Evolutionary conservation across 495 filamentous ascomycete species (phyloP), one percentile per base, ranked within the genome.

Genomic region (Amniculicola lignicola): DNA sequence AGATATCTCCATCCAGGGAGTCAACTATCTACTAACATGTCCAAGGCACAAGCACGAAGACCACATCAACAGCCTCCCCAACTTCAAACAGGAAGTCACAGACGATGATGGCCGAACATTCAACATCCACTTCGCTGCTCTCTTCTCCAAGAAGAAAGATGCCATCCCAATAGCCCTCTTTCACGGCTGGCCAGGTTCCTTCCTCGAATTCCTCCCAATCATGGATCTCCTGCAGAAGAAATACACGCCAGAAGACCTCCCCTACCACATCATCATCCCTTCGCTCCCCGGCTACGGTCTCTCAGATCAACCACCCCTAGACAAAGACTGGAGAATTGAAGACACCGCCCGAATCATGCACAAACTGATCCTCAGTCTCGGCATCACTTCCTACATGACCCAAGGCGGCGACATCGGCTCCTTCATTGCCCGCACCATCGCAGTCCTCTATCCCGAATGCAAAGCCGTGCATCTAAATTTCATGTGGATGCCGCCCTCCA

Each of bases 361-460:
- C 67, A 64, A 76, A 28, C 60, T 88, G 3, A 84, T 87, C 79
- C 68, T 71, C 11, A 67, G 69, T n/a, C 67, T 86, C 3, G 84
- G 84, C 0, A 82, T 87, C 49, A 70, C 64, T 4, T 65, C 66
- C 0, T 88, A 88, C 65, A 65, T 88, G 23, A 78, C 74, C 0
- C 81, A 86, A 58, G 85, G 86, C 1, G 86, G 85, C 11, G 84
- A 89, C 59, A 75, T 87, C 44, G 86, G 85, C 3, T 74, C 74
- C 53, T 62, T 66, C 5, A 49, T 87, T 16, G 70, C 76, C 0
- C 63, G 79, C 16, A 44, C 69, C 0, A 45, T 86, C 41, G 74
- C 70, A 3, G 72, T 69, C 5, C 57, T 68, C 1, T 67, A 68
- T 45, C 49, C 65, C 0, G 66, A 62, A 24, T 77, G 75, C 57